phyloP scores from a whole-genome alignment of 2,329 filamentous ascomycete genomes.

The Polychaeton citri region DNA sequence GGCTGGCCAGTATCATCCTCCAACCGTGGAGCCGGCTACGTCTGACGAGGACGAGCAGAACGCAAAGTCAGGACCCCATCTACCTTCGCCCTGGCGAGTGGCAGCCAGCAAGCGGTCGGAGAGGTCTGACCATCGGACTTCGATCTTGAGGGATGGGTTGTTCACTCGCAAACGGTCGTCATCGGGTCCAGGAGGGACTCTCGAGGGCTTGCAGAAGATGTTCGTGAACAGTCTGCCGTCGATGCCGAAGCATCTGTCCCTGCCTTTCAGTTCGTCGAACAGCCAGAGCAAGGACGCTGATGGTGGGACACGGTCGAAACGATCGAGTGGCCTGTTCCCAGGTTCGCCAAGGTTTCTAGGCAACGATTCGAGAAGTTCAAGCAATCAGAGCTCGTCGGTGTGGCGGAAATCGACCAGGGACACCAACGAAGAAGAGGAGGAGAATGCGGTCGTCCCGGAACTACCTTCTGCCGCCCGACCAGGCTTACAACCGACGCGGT shows the following conservation, averaged over 20 bases:
- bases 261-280: conserved; percentile 7
- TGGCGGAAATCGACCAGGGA: conserved; percentile 1
- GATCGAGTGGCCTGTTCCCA: conserved; percentile 2
- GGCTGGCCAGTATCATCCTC: no score
- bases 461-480: conserved; percentile 6
- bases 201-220: conserved; percentile 13
- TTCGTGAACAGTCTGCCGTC: conserved; percentile 16
- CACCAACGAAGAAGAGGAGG: conserved; percentile 7
- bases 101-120: conserved; percentile 21
- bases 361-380: background rate
- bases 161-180: conserved; percentile 25
- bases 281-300: conserved; percentile 5
- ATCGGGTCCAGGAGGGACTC: conserved; percentile 20
- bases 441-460: conserved; percentile 8
- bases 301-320: conserved; percentile 3
- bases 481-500: conserved; percentile 7
- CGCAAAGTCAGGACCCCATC: no score
- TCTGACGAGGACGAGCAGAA: no score
- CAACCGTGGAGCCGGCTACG: no score
- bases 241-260: conserved; percentile 17
- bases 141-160: conserved; percentile 26
- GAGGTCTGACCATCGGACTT: conserved; percentile 21
- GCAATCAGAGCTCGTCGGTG: background rate
- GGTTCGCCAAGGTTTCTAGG: background rate
- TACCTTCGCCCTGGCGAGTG: conserved; percentile 35